Conservation (phyloP, 306 rosid genomes). For the Quercus glauca region DNA sequence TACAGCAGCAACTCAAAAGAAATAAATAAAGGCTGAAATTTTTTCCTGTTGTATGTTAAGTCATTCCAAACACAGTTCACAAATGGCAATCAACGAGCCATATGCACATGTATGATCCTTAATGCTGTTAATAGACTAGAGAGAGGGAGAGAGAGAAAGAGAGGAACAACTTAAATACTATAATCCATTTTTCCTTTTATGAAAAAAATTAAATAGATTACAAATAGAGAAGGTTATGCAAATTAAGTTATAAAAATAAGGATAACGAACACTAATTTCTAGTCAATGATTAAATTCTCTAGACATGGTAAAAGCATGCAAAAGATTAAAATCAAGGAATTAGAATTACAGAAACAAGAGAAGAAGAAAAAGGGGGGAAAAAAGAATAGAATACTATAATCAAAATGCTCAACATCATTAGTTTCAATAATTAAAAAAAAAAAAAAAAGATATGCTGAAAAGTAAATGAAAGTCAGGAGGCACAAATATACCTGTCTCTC, state of each 20-base stretch:
- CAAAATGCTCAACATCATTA: background rate
- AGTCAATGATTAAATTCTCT: background rate
- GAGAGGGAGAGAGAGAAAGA: background rate
- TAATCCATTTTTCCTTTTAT: background rate
- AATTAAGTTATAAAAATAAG: background rate
- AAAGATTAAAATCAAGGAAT: background rate
- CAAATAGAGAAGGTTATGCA: background rate
- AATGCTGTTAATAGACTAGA: background rate
- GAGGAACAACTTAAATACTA: background rate
- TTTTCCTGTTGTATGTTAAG: background rate
- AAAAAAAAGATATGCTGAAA: background rate
- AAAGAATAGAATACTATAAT: background rate
- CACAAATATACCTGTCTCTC: conserved; percentile 80
- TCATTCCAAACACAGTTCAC: background rate
- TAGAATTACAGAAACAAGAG: background rate
- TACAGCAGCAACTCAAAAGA: too few species aligned
- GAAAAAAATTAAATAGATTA: background rate
- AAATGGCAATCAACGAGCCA: background rate
- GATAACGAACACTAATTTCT: background rate
- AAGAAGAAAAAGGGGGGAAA: background rate
- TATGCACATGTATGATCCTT: background rate
- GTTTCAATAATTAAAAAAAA: too few species aligned
- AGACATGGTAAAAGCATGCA: background rate
- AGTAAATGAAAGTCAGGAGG: background rate
- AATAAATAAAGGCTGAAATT: too few species aligned